A percentile compares a stretch with the other conserved stretches of the same genome.
phyloP scores from a whole-genome alignment of 805 yeast species.

The Candida peoriensis region DNA sequence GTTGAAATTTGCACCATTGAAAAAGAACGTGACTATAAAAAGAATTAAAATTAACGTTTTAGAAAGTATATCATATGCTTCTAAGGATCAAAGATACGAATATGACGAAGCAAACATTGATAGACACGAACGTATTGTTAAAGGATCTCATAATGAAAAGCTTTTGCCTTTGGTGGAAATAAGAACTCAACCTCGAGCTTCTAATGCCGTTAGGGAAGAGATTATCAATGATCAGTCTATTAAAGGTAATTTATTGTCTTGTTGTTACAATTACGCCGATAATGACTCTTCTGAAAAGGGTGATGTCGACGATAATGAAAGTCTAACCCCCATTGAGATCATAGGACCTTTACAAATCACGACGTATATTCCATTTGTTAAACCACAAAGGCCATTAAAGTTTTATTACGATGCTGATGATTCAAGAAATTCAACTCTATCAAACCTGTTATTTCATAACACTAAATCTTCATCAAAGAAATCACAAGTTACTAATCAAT shows the following conservation, averaged over 20 bases:
- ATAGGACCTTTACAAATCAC: slow-evolving; percentile 18
- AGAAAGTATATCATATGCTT: slow-evolving; percentile 60
- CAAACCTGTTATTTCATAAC: slow-evolving; percentile 1
- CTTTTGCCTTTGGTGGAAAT: slow-evolving; percentile 58
- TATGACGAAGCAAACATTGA: slow-evolving; percentile 40
- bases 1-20: slow-evolving; percentile 61
- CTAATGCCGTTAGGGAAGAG: slow-evolving; percentile 53
- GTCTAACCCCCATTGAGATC: too few relatives aligned
- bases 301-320: slow-evolving; percentile 17
- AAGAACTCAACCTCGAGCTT: slow-evolving; percentile 44
- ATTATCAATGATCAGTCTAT: slow-evolving; percentile 42
- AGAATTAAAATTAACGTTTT: slow-evolving; percentile 61
- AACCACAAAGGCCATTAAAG: slow-evolving; percentile 12
- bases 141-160: slow-evolving; percentile 36
- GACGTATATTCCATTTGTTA: slow-evolving; percentile 17
- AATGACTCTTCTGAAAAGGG: slow-evolving; percentile 25
- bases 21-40: slow-evolving; percentile 56
- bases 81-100: slow-evolving; percentile 48
- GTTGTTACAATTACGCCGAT: slow-evolving; percentile 38
- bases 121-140: not conserved
- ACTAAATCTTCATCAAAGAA: slow-evolving; percentile 6
- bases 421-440: slow-evolving; percentile 4
- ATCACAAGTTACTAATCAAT: slow-evolving; percentile 8
- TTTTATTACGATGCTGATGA: slow-evolving; percentile 1
- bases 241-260: slow-evolving; percentile 55